These are phyloP conservation scores for Alternaria triticimaculans DNA, from an alignment of 2,329 filamentous ascomycete genomes.

Conservation along the genomic window DNA sequence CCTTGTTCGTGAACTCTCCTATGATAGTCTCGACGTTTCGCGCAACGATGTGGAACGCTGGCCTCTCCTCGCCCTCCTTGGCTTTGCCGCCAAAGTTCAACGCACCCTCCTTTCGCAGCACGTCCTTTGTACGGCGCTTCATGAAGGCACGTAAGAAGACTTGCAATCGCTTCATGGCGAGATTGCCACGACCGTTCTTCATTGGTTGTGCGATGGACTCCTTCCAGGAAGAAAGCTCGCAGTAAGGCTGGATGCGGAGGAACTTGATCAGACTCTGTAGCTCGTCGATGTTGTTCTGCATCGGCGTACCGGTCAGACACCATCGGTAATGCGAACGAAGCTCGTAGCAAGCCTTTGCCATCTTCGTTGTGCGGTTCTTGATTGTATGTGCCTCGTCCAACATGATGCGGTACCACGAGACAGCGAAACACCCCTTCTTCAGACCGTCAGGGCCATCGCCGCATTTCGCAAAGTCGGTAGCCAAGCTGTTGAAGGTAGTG, in stretches of 20 bases:
- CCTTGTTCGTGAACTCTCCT: constrained; percentile 77
- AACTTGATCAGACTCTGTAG: constrained; percentile 93
- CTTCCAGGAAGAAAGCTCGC: constrained; percentile 86
- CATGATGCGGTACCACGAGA: constrained; percentile 95
- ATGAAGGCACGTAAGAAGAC: constrained; percentile 90
- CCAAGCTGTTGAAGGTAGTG: constrained; percentile 94
- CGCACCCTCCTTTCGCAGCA: constrained; percentile 87
- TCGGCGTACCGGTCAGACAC: constrained; percentile 94
- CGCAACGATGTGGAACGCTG: constrained; percentile 88
- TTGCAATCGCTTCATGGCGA: constrained; percentile 87
- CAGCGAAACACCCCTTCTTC: constrained; percentile 84
- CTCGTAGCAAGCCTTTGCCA: constrained; percentile 89
- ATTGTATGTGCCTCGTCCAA: constrained; percentile 97
- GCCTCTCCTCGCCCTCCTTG: constrained; percentile 62
- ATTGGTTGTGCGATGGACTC: constrained; percentile 88
- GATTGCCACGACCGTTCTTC: constrained; percentile 85
- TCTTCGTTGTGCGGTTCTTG: constrained; percentile 97
- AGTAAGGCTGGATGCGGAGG: constrained; percentile 87
- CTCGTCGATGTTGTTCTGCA: constrained; percentile 98
- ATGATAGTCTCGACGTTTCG: constrained; percentile 84
- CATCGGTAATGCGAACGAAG: constrained; percentile 87
- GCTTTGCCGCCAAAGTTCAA: constrained; percentile 76
- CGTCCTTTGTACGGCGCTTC: constrained; percentile 97
- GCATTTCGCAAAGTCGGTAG: constrained; percentile 82
- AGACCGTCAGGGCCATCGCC: constrained; percentile 66